These are phyloP conservation scores for Hemileia vastatrix DNA, from an alignment of 1,284 basidiomycete genomes.

Conservation along the genomic window DNA sequence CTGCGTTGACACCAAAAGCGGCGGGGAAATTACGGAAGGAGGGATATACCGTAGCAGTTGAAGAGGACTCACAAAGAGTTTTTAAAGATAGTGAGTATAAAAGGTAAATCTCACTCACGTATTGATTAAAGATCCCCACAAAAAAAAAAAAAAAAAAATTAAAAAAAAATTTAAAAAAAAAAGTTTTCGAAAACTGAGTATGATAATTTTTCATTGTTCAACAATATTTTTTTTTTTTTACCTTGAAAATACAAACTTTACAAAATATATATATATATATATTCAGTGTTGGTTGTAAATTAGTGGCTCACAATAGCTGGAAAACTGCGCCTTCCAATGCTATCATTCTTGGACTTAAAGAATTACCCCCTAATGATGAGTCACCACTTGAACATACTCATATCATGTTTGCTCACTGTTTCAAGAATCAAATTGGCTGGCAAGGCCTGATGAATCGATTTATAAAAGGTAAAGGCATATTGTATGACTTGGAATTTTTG, in stretches of 20 bases:
- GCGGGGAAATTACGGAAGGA: conserved; percentile 79
- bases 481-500: conserved; percentile 96
- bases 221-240: no score
- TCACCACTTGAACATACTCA: conserved; percentile 81
- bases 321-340: conserved; percentile 61
- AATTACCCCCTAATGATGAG: conserved; percentile 64
- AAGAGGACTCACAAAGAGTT: conserved; percentile 86
- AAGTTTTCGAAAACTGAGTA: no score
- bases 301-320: conserved; percentile 85
- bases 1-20: conserved; percentile 85
- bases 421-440: conserved; percentile 94
- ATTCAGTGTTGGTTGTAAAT: conserved; percentile 75
- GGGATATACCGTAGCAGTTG: conserved; percentile 83
- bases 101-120: no score
- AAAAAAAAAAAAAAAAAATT: no score
- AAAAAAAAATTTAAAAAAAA: no score
- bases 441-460: conserved; percentile 76
- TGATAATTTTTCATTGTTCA: no score
- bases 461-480: conserved; percentile 64
- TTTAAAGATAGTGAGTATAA: conserved; percentile 90
- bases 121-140: no score
- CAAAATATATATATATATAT: no score
- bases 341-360: conserved; percentile 92
- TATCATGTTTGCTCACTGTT: conserved; percentile 98
- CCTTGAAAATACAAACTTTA: no score